Conservation (phyloP, 106 monocot genomes). For the Agapanthus africanus region DNA sequence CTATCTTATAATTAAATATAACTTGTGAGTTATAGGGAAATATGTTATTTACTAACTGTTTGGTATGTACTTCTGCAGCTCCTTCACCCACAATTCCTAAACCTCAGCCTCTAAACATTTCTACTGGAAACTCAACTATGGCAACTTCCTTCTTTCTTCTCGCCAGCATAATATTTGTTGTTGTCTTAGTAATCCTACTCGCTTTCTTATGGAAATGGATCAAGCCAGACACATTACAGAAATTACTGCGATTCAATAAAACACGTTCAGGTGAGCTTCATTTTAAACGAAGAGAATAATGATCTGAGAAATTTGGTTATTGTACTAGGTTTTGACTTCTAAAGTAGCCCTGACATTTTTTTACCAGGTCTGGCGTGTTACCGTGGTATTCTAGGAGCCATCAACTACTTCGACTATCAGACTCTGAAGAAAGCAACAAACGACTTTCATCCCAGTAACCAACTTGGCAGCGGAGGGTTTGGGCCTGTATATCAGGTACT, state of each 20-base stretch:
- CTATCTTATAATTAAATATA: background rate
- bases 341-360: background rate
- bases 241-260: constrained; percentile 5
- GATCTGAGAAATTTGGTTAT: background rate
- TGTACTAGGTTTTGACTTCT: background rate
- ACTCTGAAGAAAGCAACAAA: constrained; percentile 46
- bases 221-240: constrained; percentile 12
- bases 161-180: constrained; percentile 15
- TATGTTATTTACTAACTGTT: background rate
- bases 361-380: constrained; percentile 17
- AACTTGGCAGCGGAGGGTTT: constrained; percentile 49
- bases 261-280: constrained; percentile 6
- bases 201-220: constrained; percentile 27
- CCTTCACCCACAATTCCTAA: background rate
- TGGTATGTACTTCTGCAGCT: background rate
- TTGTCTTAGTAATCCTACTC: constrained; percentile 12
- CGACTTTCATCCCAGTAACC: constrained; percentile 32
- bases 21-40: background rate
- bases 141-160: constrained; percentile 17
- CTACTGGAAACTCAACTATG: constrained; percentile 2
- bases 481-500: constrained; percentile 44
- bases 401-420: constrained; percentile 25
- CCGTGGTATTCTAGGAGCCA: constrained; percentile 31
- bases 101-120: background rate
- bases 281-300: background rate